These are phyloP conservation scores for Podaxis sp. DNA, from an alignment of 768 basidiomycete species.

Conservation along the genomic window DNA sequence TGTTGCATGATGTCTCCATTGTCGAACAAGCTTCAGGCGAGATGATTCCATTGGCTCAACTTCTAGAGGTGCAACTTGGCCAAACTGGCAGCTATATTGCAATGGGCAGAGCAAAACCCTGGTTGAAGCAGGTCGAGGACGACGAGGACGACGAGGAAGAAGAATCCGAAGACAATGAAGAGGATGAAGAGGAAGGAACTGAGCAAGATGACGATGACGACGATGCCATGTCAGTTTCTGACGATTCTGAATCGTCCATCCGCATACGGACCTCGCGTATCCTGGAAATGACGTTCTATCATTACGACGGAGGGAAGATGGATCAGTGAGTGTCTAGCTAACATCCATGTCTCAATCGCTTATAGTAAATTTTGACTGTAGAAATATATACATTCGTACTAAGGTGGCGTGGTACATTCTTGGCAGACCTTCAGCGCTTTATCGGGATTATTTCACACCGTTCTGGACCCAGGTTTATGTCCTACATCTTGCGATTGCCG, in stretches of 20 bases:
- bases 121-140: constrained; percentile 27
- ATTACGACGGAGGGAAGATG: constrained; percentile 26
- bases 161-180: constrained; percentile 12
- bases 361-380: constrained; percentile 17
- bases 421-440: constrained; percentile 39
- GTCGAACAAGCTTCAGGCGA: constrained; percentile 36
- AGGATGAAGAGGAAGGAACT: constrained; percentile 14
- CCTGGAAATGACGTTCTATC: constrained; percentile 43
- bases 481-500: constrained; percentile 42
- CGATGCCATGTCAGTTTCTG: background rate
- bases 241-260: background rate
- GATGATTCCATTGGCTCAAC: constrained; percentile 35
- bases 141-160: constrained; percentile 25
- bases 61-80: constrained; percentile 30
- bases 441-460: constrained; percentile 37
- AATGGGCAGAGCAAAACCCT: constrained; percentile 35
- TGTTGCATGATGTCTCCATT: constrained; percentile 49
- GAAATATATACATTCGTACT: constrained; percentile 64
- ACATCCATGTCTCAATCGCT: background rate
- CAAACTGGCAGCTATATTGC: constrained; percentile 24
- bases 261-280: constrained; percentile 32
- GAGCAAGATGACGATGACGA: constrained; percentile 15
- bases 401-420: constrained; percentile 69
- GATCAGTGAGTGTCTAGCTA: constrained; percentile 37
- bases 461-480: constrained; percentile 50